These are phyloP conservation scores for Beauveria sp. DNA, from an alignment of 2,329 filamentous ascomycete genomes.

Conservation along the genomic window DNA sequence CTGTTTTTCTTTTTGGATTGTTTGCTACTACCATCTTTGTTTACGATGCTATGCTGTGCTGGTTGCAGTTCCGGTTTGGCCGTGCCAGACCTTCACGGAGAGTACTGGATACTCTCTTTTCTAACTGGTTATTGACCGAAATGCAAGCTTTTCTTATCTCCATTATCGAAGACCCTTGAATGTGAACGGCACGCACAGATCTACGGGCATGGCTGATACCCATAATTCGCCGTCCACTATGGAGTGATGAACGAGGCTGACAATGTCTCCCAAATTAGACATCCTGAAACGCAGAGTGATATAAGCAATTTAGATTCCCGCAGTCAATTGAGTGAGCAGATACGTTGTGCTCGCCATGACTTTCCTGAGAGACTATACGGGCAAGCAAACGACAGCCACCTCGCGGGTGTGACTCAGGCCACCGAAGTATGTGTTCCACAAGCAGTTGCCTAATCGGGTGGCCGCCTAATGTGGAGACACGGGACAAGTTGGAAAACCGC, in stretches of 20 bases:
- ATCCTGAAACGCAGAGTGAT: neutral
- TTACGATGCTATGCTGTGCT: neutral
- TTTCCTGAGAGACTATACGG: neutral
- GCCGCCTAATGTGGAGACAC: neutral
- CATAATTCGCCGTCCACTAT: neutral
- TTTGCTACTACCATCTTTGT: neutral
- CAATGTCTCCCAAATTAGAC: neutral
- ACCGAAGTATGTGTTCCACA: neutral
- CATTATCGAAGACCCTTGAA: neutral
- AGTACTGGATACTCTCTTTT: neutral
- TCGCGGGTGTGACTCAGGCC: neutral
- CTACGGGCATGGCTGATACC: too few relatives aligned
- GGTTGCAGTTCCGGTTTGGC: neutral
- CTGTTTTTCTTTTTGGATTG: neutral
- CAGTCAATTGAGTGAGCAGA: too few relatives aligned
- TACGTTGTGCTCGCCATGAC: neutral
- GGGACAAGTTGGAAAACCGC: neutral
- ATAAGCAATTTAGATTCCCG: neutral
- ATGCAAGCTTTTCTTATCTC: neutral
- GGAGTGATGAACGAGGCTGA: neutral
- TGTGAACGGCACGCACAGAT: neutral
- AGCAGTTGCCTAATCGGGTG: constrained; percentile 3
- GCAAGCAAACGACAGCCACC: neutral
- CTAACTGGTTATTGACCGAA: neutral
- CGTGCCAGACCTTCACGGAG: neutral